Evolutionary conservation across 257 asterid genomes (phyloP), one percentile per base, ranked within the genome.

Genomic region (Lantana camara): DNA sequence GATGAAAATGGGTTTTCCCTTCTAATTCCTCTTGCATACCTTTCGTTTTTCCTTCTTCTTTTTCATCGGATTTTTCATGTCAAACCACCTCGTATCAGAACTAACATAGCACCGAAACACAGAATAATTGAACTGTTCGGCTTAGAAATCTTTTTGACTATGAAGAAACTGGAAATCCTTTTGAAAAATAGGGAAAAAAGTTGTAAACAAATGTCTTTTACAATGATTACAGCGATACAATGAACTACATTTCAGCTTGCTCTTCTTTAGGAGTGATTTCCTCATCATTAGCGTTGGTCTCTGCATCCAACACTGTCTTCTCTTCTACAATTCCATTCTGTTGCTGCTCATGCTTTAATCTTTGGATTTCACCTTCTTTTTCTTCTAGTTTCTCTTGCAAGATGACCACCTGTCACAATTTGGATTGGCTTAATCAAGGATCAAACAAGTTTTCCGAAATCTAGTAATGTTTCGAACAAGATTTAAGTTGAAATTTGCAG

Each of bases 351-450:
- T 73, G 74, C 77, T 68, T 81, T 64, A 91, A 57, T 74, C 82
- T 77, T 58, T 61, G 57, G 45, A 84, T 88, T 64, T 83, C 90
- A 0, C 68, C 85, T 9, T 91, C 96, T 60, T 78, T 80, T 37
- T 78, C 95, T 67, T 78, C 95, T 58, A 91, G 68, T 67, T 83
- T 88, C 75, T 85, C 98, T 91, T 91, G 91, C 79, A 89, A 72
- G 73, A 91, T 64, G n/a, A 78, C 82, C 70, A 80, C 95, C 96
- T 91, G 79, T 66, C 49, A 70, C 46, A 24, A 9, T 38, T 40
- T n/a, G 23, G 23, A 37, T 48, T 41, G 47, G 1, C 13, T 65
- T 65, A 27, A 20, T 7, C 34, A 35, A 17, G 59, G n/a, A n/a
- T n/a, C n/a, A n/a, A n/a, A n/a, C n/a, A n/a, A n/a, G n/a, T n/a